phyloP scores from a whole-genome alignment of 202 grass and related monocot species.

The Setaria viridis region DNA sequence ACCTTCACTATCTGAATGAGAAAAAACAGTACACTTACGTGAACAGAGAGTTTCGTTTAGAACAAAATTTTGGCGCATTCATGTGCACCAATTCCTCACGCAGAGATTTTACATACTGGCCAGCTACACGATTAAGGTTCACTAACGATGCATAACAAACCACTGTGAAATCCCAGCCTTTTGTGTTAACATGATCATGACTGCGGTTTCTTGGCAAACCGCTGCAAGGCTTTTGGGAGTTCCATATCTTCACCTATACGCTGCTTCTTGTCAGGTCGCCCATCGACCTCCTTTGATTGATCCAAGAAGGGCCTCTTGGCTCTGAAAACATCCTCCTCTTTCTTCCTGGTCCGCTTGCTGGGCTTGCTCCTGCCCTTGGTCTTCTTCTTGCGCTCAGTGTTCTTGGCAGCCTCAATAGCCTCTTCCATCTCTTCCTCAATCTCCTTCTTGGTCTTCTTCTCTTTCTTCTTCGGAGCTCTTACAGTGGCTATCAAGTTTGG shows the following conservation, averaged over 20 bases:
- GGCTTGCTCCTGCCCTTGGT: conserved; percentile 97
- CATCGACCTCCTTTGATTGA: conserved; percentile 36
- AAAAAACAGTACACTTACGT: neutral
- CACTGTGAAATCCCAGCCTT: neutral
- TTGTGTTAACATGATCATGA: conserved; percentile 22
- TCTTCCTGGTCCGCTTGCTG: conserved; percentile 78
- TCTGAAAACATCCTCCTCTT: conserved; percentile 75
- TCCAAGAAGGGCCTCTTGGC: conserved; percentile 76
- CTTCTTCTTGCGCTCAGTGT: conserved; percentile 71
- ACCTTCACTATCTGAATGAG: neutral
- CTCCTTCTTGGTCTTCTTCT: conserved; percentile 69
- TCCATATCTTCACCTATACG: conserved; percentile 42
- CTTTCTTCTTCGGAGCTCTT: conserved; percentile 64
- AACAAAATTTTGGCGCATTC: conserved; percentile 19
- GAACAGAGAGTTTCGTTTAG: neutral
- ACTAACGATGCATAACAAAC: conserved; percentile 28
- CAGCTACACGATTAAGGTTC: neutral
- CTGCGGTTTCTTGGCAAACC: conserved; percentile 64
- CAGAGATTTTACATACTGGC: neutral
- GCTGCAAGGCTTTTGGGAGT: conserved; percentile 82
- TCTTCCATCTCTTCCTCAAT: conserved; percentile 71
- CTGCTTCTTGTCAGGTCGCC: conserved; percentile 57
- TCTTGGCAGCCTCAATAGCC: conserved; percentile 65
- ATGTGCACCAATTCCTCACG: conserved; percentile 1
- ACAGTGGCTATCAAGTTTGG: conserved; percentile 77